Percentiles rank a stretch among this genome's conserved stretches.
Evolutionary conservation across 331 rosid genomes (phyloP).

Genomic region (Saraca asoca): DNA sequence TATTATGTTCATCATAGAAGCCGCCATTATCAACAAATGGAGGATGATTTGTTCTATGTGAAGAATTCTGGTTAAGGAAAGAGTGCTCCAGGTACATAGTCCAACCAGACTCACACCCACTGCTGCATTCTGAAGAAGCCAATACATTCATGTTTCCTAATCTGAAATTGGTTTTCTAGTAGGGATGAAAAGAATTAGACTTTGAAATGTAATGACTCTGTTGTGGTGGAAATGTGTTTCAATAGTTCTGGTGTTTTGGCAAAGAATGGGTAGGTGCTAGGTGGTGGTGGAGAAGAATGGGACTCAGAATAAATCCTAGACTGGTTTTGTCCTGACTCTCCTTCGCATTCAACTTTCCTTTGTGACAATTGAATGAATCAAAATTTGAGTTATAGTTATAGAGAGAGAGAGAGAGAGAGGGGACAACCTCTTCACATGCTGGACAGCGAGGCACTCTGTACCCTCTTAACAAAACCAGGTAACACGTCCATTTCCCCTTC

Average conservation of each 20-base stretch:
- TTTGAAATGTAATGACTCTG: not conserved
- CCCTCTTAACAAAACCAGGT: conserved; percentile 56
- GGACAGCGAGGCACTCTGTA: conserved; percentile 80
- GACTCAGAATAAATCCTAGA: conserved; percentile 47
- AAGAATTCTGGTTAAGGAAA: conserved; percentile 44
- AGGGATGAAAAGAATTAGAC: not conserved
- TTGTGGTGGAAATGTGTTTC: conserved; percentile 3
- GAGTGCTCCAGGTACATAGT: conserved; percentile 83
- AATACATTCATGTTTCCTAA: conserved; percentile 52
- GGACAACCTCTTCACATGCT: conserved; percentile 65
- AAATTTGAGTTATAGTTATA: conserved; percentile 43
- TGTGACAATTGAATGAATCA: conserved; percentile 39
- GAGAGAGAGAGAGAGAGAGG: conserved; percentile 41
- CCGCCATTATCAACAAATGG: conserved; percentile 25
- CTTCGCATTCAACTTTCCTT: conserved; percentile 28
- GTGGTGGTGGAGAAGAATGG: conserved; percentile 45
- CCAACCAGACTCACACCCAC: conserved; percentile 98
- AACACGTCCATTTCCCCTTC: conserved; percentile 63
- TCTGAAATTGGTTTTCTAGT: conserved; percentile 4
- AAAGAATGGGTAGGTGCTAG: conserved; percentile 28
- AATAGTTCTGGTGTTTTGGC: conserved; percentile 31
- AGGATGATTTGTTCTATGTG: conserved; percentile 21
- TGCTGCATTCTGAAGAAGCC: conserved; percentile 62
- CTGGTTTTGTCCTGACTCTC: conserved; percentile 64
- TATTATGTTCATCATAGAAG: conserved; percentile 28